Base-by-base conservation (phyloP, 306 rosid species). In the Lotus japonicus region DNA sequence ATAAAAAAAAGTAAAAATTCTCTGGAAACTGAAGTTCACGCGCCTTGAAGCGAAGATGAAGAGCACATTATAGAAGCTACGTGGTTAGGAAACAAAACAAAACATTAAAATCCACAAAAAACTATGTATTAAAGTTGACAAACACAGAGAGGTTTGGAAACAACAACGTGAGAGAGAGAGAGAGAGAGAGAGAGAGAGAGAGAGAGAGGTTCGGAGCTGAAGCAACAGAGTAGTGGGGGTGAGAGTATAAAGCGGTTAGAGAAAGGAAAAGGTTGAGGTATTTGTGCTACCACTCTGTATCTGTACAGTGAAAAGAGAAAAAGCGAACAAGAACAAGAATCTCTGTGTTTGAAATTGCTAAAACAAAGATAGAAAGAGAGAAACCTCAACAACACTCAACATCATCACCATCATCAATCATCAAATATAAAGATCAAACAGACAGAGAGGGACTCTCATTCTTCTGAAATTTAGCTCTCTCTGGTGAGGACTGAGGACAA, bases 291-390 rank as follows among this genome's bases (percentile, higher is more conserved):
- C 51, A 61, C 38, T 44, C 19, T 73, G 64, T 80, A 42, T 54
- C 31, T 46, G 48, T 62, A 70, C 66, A 63, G 50, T 44, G 69
- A 21, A 66, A 44, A 52, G 33, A 76, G 68, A 64, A 62, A 68
- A 64, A 18, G 78, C 56, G 38, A 80, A 77, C 64, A 82, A 83
- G 55, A 57, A 84, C 73, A 77, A 72, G 69, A 57, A 62, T 77
- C 64, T 51, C 14, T 16, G 68, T 74, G 26, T 67, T 68, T 73
- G 63, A 68, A 83, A 83, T 85, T 85, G 85, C 70, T 72, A 77
- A 45, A n/a, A n/a, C 74, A 79, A 58, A 73, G 82, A 68, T 21
- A 21, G 80, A 82, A 77, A 85, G 81, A 82, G 75, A 85, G 81
- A 79, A 77, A 55, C 72, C 87, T 78, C 75, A 64, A 54, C 71